A percentile compares a stretch with the other conserved stretches of the same genome.
Evolutionary conservation across 306 rosid genomes (phyloP).

Genomic region (Cicer judaicum): DNA sequence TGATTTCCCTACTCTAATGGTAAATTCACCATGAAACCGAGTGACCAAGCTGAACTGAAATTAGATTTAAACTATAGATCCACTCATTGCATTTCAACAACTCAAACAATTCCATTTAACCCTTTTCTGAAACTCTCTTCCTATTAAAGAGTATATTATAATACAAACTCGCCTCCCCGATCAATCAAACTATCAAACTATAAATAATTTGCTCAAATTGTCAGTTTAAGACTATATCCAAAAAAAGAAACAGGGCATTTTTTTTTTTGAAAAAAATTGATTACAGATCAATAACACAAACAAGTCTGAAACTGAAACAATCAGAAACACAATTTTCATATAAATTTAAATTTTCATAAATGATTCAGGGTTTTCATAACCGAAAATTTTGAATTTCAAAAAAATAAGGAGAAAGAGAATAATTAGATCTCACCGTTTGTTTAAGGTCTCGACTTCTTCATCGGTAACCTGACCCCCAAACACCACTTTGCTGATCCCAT

Average conservation of each 20-base stretch:
- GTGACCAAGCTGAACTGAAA: not conserved
- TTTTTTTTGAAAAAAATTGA: constrained; percentile 1
- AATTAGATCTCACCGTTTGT: constrained; percentile 94
- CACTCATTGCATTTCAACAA: constrained; percentile 33
- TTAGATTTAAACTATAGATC: constrained; percentile 34
- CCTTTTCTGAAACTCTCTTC: not conserved
- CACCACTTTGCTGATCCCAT: constrained; percentile 97
- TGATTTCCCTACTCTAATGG: not conserved
- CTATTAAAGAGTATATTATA: not conserved
- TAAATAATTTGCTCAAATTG: constrained; percentile 11
- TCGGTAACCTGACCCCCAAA: constrained; percentile 99
- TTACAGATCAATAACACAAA: constrained; percentile 47
- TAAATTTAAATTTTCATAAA: not conserved
- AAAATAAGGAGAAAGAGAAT: constrained; percentile 4
- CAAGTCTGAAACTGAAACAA: constrained; percentile 5
- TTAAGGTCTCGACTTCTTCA: constrained; percentile 85
- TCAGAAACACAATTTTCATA: not conserved
- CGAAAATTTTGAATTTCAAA: not conserved
- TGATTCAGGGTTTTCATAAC: not conserved
- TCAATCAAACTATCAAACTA: not conserved
- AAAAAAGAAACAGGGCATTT: not conserved
- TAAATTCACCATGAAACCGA: not conserved
- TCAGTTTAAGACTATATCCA: not conserved
- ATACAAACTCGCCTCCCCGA: no score
- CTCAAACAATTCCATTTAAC: not conserved